Evolutionary conservation across 257 asterid genomes (phyloP), one percentile per base, ranked within the genome.

Genomic region (Penstemon davidsonii): DNA sequence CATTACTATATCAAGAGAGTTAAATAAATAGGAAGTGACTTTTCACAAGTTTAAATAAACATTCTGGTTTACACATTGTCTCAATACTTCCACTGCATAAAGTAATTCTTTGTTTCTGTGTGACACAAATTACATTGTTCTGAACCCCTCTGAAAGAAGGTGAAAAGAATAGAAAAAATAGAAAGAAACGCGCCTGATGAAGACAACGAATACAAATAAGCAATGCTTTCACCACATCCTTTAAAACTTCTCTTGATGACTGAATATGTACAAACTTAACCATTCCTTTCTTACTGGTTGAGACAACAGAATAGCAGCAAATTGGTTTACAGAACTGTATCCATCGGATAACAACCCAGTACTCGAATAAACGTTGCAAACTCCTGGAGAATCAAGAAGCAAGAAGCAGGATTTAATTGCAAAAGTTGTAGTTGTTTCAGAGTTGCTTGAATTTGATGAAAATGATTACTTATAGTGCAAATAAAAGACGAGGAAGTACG

Each of bases 301-400:
- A 55, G 44, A 55, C 33, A 1, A 25, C 11, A 46, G 4, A 45
- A 58, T 8, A 9, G 36, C 1, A 43, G 36, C n/a, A 19, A 7
- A 10, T 43, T 61, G 3, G 36, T 71, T 70, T 66, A 83, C 39
- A 52, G 62, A 76, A 69, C 41, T 60, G 74, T 75, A 67, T 84
- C 88, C 77, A 84, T 69, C 1, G 90, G 88, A 55, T 84, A 84
- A 75, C 86, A 82, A 42, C 93, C 93, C 7, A 86, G 93, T 45
- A 86, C 88, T 38, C 93, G 86, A 61, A 86, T 71, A 64, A 82
- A 84, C 75, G 72, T 79, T 1, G 88, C 90, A 62, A 86, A 80
- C 80, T 86, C 93, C 93, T 62, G 36, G 3, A 62, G 13, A 61
- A 41, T 1, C 6, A 15, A 5, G 40, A 46, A 5, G 8, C 44